A percentile compares a stretch with the other conserved stretches of the same genome.
These are phyloP conservation scores for Globisporangium paddicum DNA, from an alignment of 352 stramenopile species.

Conservation along the genomic window DNA sequence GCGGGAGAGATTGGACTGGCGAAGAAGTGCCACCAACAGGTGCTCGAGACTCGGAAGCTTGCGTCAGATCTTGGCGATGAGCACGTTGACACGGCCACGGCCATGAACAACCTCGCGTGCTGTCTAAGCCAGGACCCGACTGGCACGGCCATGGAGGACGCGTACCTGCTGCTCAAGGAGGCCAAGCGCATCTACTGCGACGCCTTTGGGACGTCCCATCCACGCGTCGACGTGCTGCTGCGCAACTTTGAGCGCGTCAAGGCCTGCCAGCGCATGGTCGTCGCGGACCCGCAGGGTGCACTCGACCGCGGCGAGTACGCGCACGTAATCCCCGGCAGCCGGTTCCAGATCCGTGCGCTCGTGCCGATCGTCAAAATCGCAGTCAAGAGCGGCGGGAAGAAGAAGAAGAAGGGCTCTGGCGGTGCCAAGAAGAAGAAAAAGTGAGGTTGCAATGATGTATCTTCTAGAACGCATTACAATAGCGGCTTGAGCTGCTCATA, in stretches of 20 bases:
- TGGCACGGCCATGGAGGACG: conserved; percentile 33
- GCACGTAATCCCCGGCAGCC: conserved; percentile 58
- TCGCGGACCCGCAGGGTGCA: conserved; percentile 35
- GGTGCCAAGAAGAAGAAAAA: conserved; percentile 42
- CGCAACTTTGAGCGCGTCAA: conserved; percentile 47
- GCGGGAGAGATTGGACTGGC: conserved; percentile 38
- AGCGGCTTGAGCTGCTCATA: background rate
- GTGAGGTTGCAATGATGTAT: too few relatives aligned
- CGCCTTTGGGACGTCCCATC: conserved; percentile 35
- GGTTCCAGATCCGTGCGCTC: conserved; percentile 63
- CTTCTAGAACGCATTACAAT: too few relatives aligned
- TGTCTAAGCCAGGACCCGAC: conserved; percentile 43
- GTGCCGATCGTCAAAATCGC: conserved; percentile 24
- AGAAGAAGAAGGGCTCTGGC: conserved; percentile 19
- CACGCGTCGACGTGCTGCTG: conserved; percentile 35
- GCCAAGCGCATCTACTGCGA: conserved; percentile 41
- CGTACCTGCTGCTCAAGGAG: conserved; percentile 55
- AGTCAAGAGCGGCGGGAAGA: conserved; percentile 20
- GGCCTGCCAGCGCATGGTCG: conserved; percentile 31
- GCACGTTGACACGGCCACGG: conserved; percentile 56
- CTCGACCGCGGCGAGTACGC: conserved; percentile 48
- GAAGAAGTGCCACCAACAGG: conserved; percentile 48
- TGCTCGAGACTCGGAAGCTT: conserved; percentile 32
- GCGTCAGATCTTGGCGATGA: conserved; percentile 17
- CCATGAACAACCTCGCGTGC: conserved; percentile 74